Evolutionary conservation across 2,329 filamentous ascomycete genomes (phyloP), one percentile per base, ranked within the genome.

Genomic region (Botrytis tulipae): DNA sequence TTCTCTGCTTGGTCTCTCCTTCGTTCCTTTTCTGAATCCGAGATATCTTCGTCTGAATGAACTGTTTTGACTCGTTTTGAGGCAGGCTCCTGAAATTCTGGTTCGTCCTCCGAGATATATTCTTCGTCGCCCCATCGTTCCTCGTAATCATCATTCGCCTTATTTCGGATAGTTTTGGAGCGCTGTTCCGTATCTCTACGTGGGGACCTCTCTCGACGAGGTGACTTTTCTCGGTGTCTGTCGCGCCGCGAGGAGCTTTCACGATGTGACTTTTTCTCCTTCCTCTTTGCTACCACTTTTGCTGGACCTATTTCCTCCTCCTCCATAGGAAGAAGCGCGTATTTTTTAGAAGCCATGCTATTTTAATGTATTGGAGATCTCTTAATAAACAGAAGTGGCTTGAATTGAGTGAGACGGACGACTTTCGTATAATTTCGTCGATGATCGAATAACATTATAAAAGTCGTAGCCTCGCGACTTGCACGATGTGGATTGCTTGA

Each of bases 71-170:
- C 86, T 37, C 92, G 87, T 81, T 95, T 95, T 29, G 90, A 86
- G 2, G 91, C 88, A 0, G 92, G 92, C 76, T 92, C 90, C 62
- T 87, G 84, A 67, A 92, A 92, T 25, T 92, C 90, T 2, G 85
- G 84, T 51, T 86, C 86, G 42, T 84, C 85, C 35, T 86, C 85
- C 0, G 86, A 85, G 0, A 82, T 81, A 40, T 84, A 84, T 77
- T 93, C 92, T 79, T 95, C 92, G 78, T 96, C 93, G 1, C 90
- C 93, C 93, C 94, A 97, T 71, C 92, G 86, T 79, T 94, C 92
- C 66, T 94, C 92, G 76, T 92, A 91, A 76, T 92, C 88, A 46
- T 83, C 85, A 75, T 84, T 85, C 9, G 80, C 78, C 68, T 86
- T 85, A 74, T 83, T 83, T 72, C 88, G 83, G 65, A 87, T 80